These are phyloP conservation scores for Aquanectria penicillioides DNA, from an alignment of 2,329 filamentous ascomycete genomes.

Conservation along the genomic window DNA sequence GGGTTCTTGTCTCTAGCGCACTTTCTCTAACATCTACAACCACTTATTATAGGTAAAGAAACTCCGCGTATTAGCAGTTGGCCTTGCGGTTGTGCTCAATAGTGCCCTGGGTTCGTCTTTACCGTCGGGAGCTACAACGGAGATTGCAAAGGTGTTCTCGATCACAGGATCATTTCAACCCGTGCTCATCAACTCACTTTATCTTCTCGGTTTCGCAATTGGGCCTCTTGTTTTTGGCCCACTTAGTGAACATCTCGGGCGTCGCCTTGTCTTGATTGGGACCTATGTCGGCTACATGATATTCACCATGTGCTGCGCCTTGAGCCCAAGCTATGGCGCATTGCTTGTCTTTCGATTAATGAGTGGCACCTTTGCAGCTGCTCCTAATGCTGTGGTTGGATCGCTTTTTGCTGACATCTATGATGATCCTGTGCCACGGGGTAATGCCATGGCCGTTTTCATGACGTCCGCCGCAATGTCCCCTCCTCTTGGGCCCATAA, in stretches of 20 bases:
- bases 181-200: slow-evolving; percentile 10
- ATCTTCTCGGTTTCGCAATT: slow-evolving; percentile 36
- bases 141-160: neutral
- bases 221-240: slow-evolving; percentile 54
- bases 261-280: slow-evolving; percentile 54
- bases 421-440: slow-evolving; percentile 43
- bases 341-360: slow-evolving; percentile 57
- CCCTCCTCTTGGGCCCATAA: slow-evolving; percentile 53
- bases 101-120: slow-evolving; percentile 2
- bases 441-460: slow-evolving; percentile 50
- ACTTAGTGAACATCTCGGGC: slow-evolving; percentile 52
- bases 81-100: slow-evolving; percentile 1
- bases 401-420: slow-evolving; percentile 59
- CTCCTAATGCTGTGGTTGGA: slow-evolving; percentile 54
- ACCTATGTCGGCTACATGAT: slow-evolving; percentile 57
- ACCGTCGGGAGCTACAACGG: neutral
- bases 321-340: slow-evolving; percentile 52
- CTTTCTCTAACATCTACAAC: neutral
- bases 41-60: neutral
- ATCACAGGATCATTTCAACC: neutral
- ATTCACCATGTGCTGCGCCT: slow-evolving; percentile 52
- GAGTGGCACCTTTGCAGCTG: slow-evolving; percentile 50
- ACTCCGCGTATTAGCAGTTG: neutral
- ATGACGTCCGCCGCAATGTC: slow-evolving; percentile 50
- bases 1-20: neutral